Percentiles rank a stretch among this genome's conserved stretches.
These are phyloP conservation scores for Cladosporium sp. DNA, from an alignment of 2,329 filamentous ascomycete species.

Conservation along the genomic window DNA sequence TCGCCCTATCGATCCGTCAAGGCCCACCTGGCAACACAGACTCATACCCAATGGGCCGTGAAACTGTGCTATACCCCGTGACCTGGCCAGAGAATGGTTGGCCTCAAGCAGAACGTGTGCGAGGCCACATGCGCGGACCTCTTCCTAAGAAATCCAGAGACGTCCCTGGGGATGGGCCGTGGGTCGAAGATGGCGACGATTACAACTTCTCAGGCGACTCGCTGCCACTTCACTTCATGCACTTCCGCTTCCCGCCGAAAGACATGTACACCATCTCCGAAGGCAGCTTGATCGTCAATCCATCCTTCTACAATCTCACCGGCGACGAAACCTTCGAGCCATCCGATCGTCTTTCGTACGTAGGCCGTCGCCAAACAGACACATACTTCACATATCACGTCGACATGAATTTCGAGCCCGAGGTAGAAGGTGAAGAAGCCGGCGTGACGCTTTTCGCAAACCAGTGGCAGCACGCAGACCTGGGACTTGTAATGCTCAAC, in stretches of 20 bases:
- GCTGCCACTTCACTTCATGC: conserved; percentile 53
- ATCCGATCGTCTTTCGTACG: conserved; percentile 44
- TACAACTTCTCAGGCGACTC: conserved; percentile 44
- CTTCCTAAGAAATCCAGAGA: conserved; percentile 35
- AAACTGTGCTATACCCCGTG: conserved; percentile 48
- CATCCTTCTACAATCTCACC: conserved; percentile 52
- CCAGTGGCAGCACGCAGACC: conserved; percentile 50
- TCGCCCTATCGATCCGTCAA: conserved; percentile 44
- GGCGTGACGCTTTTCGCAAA: conserved; percentile 53
- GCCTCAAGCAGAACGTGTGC: conserved; percentile 37
- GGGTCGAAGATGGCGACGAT: conserved; percentile 41
- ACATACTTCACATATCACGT: conserved; percentile 51
- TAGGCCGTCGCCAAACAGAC: conserved; percentile 53
- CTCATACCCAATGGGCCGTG: conserved; percentile 51
- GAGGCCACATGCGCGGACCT: conserved; percentile 43
- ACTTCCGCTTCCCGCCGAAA: conserved; percentile 52
- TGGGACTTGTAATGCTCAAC: conserved; percentile 32
- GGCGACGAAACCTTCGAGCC: conserved; percentile 31
- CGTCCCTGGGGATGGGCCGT: conserved; percentile 41
- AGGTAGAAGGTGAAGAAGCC: conserved; percentile 43
- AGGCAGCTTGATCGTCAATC: conserved; percentile 40
- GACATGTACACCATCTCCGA: conserved; percentile 44
- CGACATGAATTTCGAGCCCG: conserved; percentile 43
- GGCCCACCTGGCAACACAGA: conserved; percentile 37
- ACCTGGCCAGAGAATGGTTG: conserved; percentile 45